Evolutionary conservation across 148 eudicot species (phyloP).

Genomic region (Rhododendron vialii): DNA sequence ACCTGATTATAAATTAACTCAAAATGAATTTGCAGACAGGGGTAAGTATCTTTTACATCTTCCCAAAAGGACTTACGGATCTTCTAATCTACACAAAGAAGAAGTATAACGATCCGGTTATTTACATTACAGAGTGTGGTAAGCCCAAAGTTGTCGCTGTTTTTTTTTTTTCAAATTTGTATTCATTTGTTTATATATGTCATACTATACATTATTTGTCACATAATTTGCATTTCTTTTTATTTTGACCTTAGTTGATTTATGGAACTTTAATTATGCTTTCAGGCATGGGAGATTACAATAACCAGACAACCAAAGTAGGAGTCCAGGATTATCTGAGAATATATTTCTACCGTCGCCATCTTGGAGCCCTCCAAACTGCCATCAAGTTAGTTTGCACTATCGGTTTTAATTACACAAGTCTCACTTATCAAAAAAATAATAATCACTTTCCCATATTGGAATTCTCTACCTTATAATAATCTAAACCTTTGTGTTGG

Average conservation of each 20-base stretch:
- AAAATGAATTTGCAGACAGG: not conserved
- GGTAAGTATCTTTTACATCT: not conserved
- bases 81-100: slow-evolving; percentile 18
- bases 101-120: slow-evolving; percentile 19
- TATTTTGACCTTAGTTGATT: not conserved
- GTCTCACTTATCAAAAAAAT: too few relatives aligned
- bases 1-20: not conserved
- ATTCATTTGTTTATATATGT: not conserved
- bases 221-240: not conserved
- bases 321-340: not conserved
- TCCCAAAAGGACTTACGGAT: slow-evolving; percentile 13
- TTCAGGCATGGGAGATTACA: not conserved
- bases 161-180: not conserved
- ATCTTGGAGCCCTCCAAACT: not conserved
- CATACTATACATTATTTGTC: not conserved
- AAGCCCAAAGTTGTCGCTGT: not conserved
- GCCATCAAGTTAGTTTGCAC: slow-evolving; percentile 4
- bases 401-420: too few relatives aligned
- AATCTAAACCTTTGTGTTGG: too few relatives aligned
- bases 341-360: not conserved
- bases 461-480: not conserved
- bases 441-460: too few relatives aligned
- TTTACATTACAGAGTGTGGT: slow-evolving; percentile 25
- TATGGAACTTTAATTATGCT: not conserved
- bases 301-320: not conserved